phyloP scores from a whole-genome alignment of 2,329 filamentous ascomycete species.

The Ophiobolus disseminans region DNA sequence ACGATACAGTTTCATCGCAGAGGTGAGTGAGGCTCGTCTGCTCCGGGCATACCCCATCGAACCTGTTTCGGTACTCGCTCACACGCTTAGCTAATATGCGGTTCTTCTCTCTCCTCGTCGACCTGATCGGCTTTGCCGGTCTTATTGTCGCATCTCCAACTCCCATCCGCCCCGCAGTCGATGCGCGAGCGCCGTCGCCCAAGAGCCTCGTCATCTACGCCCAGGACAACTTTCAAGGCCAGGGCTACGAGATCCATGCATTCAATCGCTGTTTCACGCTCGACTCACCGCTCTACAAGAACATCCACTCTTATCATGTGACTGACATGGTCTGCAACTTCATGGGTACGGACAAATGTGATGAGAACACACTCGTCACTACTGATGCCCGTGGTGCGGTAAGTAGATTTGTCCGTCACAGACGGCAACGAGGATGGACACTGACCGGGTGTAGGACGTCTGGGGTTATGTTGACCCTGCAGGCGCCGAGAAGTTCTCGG shows the following conservation, averaged over 20 bases:
- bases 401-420: too few relatives aligned
- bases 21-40: background rate
- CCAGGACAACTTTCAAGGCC: background rate
- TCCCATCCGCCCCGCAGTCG: background rate
- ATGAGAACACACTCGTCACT: background rate
- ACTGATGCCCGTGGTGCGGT: background rate
- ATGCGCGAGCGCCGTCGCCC: background rate
- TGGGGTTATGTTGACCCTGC: background rate
- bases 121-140: slow-evolving; percentile 4
- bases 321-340: slow-evolving; percentile 1
- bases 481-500: background rate
- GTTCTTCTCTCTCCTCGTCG: background rate
- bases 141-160: slow-evolving; percentile 7
- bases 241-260: background rate
- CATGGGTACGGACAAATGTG: slow-evolving; percentile 1
- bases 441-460: too few relatives aligned
- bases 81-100: background rate
- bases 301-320: background rate
- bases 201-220: background rate
- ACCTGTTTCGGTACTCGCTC: background rate
- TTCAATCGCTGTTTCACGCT: slow-evolving; percentile 1
- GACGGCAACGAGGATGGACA: too few relatives aligned
- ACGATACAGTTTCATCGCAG: background rate
- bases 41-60: background rate
- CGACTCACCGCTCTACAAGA: slow-evolving; percentile 1